Conservation (phyloP, 768 basidiomycete species). For the Artomyces pyxidatus region DNA sequence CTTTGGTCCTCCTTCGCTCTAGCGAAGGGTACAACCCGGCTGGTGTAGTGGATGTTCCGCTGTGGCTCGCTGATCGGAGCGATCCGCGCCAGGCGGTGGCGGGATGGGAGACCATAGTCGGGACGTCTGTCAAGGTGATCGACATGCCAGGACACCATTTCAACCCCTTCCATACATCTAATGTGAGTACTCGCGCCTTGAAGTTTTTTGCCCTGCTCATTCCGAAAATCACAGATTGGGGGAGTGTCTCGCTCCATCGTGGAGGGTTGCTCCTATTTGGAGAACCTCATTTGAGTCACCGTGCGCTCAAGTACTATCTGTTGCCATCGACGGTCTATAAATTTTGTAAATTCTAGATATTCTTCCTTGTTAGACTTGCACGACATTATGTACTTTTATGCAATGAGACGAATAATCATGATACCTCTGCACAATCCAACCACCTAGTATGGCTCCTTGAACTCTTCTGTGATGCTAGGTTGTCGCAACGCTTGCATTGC, state of each 20-base stretch:
- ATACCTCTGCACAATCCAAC: no score
- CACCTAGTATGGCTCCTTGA: no score
- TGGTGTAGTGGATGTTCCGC: constrained; percentile 30
- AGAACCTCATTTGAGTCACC: no score
- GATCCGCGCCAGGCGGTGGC: constrained; percentile 23
- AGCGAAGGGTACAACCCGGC: constrained; percentile 34
- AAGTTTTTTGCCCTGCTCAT: not conserved
- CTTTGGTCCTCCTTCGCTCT: constrained; percentile 47
- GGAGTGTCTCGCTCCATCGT: not conserved
- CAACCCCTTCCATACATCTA: constrained; percentile 38
- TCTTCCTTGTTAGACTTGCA: no score
- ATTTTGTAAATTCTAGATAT: no score
- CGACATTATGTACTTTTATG: no score
- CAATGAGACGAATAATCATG: no score
- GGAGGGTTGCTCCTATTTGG: constrained; percentile 3
- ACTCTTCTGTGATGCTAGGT: no score
- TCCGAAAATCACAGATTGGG: not conserved
- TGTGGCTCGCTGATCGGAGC: constrained; percentile 45
- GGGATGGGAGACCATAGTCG: constrained; percentile 43
- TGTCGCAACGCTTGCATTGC: no score
- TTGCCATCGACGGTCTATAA: no score
- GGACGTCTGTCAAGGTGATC: constrained; percentile 30
- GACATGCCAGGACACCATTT: constrained; percentile 67
- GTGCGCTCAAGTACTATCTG: no score
- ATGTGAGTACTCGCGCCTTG: constrained; percentile 33